Base-by-base conservation (phyloP, 257 asterid species). In the Penstemon davidsonii region DNA sequence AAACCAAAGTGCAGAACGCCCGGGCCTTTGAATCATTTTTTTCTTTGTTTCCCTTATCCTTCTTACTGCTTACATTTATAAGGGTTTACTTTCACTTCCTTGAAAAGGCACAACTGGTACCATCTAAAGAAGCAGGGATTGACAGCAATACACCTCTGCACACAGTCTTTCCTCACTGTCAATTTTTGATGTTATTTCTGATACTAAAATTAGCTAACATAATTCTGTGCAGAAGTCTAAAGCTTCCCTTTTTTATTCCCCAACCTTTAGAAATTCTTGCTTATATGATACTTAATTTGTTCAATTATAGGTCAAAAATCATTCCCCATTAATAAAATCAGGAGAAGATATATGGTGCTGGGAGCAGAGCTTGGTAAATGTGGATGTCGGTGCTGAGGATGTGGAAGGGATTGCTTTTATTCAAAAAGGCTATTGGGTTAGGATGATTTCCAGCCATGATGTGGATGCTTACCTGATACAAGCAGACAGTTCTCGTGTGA, bases 291-390 rank as follows among this genome's bases (percentile, higher is more conserved):
- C 50, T 62, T 66, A 8, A 38, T 58, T 57, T 66, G 75, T 66
- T 74, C 74, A 72, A 37, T 75, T 75, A 38, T 66, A 92, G 98
- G 97, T 88, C 71, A 90, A 76, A 74, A 85, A 71, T 73, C 41
- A 73, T 63, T 77, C 79, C 18, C 86, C 86, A 7, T 80, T 71
- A 73, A 60, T 75, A 40, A 51, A 70, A 40, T 83, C 82, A 3
- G 89, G 85, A 71, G 86, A 87, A 82, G 99, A 90, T 78, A 82
- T 66, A 68, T 93, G 97, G 99, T 93, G 99, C 78, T 93, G 99
- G 99, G 94, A 90, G 68, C 82, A 83, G 69, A 85, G 81, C 78
- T 80, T 59, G 68, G 64, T 77, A 63, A 52, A 87, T 69, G 79
- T 88, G 66, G 85, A 85, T 76, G 90, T 84, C 73, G 96, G 96